Conservation (phyloP, 225 moss, liverwort and hornwort species). For the Ulota crispa region DNA sequence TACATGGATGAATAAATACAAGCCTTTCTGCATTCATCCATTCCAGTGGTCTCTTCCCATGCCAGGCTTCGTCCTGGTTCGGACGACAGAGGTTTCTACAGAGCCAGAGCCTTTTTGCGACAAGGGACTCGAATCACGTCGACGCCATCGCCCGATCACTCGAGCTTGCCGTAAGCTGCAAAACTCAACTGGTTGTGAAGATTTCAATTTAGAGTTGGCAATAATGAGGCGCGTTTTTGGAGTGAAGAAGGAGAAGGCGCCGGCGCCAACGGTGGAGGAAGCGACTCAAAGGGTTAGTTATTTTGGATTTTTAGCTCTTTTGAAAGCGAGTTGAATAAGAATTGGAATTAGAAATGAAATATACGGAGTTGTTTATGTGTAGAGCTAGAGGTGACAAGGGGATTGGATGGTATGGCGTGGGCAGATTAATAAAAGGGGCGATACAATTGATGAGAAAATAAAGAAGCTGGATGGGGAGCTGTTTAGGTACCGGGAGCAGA, state of each 20-base stretch:
- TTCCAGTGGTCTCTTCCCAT: constrained; percentile 31
- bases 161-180: neutral
- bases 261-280: constrained; percentile 87
- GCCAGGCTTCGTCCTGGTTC: constrained; percentile 21
- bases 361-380: neutral
- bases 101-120: neutral
- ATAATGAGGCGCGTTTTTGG: constrained; percentile 92
- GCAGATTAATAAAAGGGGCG: constrained; percentile 96
- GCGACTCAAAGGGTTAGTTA: constrained; percentile 74
- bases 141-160: neutral
- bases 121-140: constrained; percentile 3
- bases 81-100: neutral
- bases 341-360: neutral
- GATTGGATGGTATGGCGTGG: neutral
- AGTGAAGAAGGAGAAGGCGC: constrained; percentile 86
- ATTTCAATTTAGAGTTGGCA: neutral
- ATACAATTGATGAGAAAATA: constrained; percentile 88
- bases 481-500: constrained; percentile 84
- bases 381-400: constrained; percentile 15
- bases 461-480: constrained; percentile 92
- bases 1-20: too few species aligned
- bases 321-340: neutral
- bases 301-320: neutral
- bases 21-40: neutral
- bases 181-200: accelerated